Base-by-base conservation (phyloP, 2,329 filamentous ascomycete genomes). In the Ascocoryne sarcoides region DNA sequence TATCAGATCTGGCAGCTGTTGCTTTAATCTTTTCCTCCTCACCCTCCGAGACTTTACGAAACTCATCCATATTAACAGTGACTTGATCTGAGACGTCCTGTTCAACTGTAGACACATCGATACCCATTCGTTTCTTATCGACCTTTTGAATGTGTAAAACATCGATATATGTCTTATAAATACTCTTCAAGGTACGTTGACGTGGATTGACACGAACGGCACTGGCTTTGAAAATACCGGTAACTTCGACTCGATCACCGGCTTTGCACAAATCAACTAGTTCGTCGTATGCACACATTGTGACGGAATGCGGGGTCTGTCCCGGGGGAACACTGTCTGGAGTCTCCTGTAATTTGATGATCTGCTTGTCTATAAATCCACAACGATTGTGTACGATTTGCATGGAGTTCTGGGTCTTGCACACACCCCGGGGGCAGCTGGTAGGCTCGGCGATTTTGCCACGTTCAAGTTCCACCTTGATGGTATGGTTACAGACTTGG, bases 81-180 rank as follows among this genome's bases (percentile, higher is more conserved):
- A 80, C 73, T 32, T 68, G 63, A 4, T 62, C 62, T 35, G 73
- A 69, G 32, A 88, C 82, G 7, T 86, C 83, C 23, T 89, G 75
- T 54, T 88, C 84, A 10, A 98, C 77, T 0, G 92, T 98, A 0
- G 88, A 89, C 1, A 79, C 73, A 57, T 98, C 92, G 35, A 88
- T 84, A 23, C 92, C 92, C 71, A 98, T 79, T 40, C 92, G 82
- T 64, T 88, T 92, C 65, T 89, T 90, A 64, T 98, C 90, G 2
- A 93, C 84, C 62, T 98, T 98, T 59, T 96, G 89, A 30, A 96
- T 84, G 57, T 98, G 92, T 33, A 96, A 66, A 34, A 90, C 87
- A 62, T 98, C 92, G 38, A 98, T 82, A 50, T 95, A 98, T 0
- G 92, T 98, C 71, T 96, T 98, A 74, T 95, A 95, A 29, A 98